phyloP scores from a whole-genome alignment of 495 filamentous ascomycete genomes.

The Recurvomyces mirabilis region DNA sequence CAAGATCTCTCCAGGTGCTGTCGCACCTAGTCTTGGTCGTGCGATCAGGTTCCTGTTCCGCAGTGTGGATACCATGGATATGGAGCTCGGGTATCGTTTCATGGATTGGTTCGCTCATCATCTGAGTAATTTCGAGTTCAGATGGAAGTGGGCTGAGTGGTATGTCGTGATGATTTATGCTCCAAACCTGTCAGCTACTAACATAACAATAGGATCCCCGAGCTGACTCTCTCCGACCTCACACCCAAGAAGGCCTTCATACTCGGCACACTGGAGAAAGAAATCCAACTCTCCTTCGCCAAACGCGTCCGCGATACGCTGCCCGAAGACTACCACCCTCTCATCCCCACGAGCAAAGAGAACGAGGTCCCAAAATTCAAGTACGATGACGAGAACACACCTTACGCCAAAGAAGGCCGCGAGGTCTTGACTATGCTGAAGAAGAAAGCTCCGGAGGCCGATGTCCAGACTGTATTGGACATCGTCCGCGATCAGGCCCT shows the following conservation, averaged over 20 bases:
- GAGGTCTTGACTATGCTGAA: slow-evolving; percentile 68
- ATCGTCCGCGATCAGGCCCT: slow-evolving; percentile 52
- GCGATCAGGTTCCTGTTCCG: slow-evolving; percentile 88
- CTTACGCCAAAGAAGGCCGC: slow-evolving; percentile 67
- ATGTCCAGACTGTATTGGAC: slow-evolving; percentile 65
- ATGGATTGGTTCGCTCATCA: slow-evolving; percentile 98
- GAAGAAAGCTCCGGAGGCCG: slow-evolving; percentile 71
- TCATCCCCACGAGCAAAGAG: slow-evolving; percentile 81
- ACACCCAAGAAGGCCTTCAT: slow-evolving; percentile 92
- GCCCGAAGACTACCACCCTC: slow-evolving; percentile 66
- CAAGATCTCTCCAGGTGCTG: slow-evolving; percentile 87
- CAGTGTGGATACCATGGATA: slow-evolving; percentile 66
- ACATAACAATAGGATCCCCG: slow-evolving; percentile 72
- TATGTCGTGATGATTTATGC: slow-evolving; percentile 27
- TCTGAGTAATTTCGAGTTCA: slow-evolving; percentile 96
- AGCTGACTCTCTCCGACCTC: slow-evolving; percentile 61
- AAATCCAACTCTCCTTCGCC: slow-evolving; percentile 91
- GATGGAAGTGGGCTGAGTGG: slow-evolving; percentile 99
- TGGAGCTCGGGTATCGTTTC: slow-evolving; percentile 79
- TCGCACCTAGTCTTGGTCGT: slow-evolving; percentile 87
- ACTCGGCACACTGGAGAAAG: slow-evolving; percentile 80
- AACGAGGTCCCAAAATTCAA: slow-evolving; percentile 93
- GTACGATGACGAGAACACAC: slow-evolving; percentile 61
- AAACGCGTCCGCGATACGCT: slow-evolving; percentile 91
- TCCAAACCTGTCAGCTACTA: too few species aligned